Evolutionary conservation across 352 stramenopile genomes (phyloP), one percentile per base, ranked within the genome.

Genomic region (Globisporangium alternatum): DNA sequence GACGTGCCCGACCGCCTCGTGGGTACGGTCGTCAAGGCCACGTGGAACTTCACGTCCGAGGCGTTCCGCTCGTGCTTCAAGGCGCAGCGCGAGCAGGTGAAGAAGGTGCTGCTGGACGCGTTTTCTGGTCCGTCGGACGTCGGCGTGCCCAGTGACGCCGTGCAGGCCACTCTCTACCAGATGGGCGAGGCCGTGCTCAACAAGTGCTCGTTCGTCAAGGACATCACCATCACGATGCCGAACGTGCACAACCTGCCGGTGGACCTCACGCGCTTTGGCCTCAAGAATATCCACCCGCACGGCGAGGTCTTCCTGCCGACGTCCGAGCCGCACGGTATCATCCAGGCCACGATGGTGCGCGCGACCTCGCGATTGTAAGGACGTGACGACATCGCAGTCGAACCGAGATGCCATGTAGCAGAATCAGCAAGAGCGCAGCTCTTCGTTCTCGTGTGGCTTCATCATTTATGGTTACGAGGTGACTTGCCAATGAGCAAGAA

Each of bases 221-320:
- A 89, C 65, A 87, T 95, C 62, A 86, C 64, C 58, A 84, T 93
- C 68, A 73, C 66, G n/a, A 91, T 91, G 80, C 85, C 88, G 31
- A 96, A 96, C 73, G 87, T 96, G 62, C 89, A 97, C 78, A 95
- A 96, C 72, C 74, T 96, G 35, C 87, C 89, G 19, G 89, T 96
- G 31, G 82, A 96, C 57, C 70, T 97, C 52, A 75, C 79, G 67
- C 82, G 80, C 65, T 95, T 96, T 59, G 86, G 86, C 19, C 74
- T 95, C 56, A 83, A 84, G 70, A 97, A 96, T 70, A 89, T 81
- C 55, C 84, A 97, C 69, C 82, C 90, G 52, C 91, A 93, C 48
- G 88, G 88, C n/a, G 78, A 95, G 60, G 84, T 97, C 41, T 96
- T 97, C 58, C 73, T 91, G 47, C 86, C 88, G 7, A 94, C 83